Percentiles rank a stretch among this genome's conserved stretches.
phyloP scores from a whole-genome alignment of 345 rosid genomes.

The Conringia planisiliqua region DNA sequence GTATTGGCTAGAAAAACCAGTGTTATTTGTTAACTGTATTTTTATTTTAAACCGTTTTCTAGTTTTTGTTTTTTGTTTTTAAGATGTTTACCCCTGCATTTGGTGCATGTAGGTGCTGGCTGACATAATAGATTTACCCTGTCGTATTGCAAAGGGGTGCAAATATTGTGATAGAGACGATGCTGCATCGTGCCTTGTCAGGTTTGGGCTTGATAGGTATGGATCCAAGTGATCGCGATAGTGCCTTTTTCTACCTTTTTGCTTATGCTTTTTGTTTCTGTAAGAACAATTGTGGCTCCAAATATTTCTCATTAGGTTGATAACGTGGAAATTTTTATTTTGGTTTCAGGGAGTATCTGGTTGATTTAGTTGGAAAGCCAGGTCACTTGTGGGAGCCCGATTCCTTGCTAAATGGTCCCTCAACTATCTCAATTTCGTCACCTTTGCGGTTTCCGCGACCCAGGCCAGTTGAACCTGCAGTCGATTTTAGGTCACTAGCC shows the following conservation, averaged over 20 bases:
- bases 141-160: conserved; percentile 99
- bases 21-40: neutral
- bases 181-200: conserved; percentile 97
- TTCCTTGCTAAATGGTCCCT: conserved; percentile 96
- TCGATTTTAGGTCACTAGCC: conserved; percentile 85
- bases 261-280: conserved; percentile 10
- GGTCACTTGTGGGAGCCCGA: conserved; percentile 89
- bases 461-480: conserved; percentile 58
- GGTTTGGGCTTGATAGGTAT: conserved; percentile 91
- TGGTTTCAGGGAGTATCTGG: conserved; percentile 84
- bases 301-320: conserved; percentile 12
- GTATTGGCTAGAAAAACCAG: neutral
- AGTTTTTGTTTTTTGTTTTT: neutral
- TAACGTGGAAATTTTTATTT: conserved; percentile 18
- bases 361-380: conserved; percentile 90
- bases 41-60: neutral
- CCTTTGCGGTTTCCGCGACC: conserved; percentile 91
- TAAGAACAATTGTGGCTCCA: neutral
- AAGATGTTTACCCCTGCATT: neutral
- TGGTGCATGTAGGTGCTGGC: conserved; percentile 74
- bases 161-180: conserved; percentile 80
- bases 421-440: conserved; percentile 87
- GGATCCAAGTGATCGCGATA: conserved; percentile 7
- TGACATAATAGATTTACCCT: conserved; percentile 87
- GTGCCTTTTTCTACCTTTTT: neutral